These are phyloP conservation scores for Suillus ampliporus DNA, from an alignment of 768 basidiomycete genomes.

Conservation along the genomic window DNA sequence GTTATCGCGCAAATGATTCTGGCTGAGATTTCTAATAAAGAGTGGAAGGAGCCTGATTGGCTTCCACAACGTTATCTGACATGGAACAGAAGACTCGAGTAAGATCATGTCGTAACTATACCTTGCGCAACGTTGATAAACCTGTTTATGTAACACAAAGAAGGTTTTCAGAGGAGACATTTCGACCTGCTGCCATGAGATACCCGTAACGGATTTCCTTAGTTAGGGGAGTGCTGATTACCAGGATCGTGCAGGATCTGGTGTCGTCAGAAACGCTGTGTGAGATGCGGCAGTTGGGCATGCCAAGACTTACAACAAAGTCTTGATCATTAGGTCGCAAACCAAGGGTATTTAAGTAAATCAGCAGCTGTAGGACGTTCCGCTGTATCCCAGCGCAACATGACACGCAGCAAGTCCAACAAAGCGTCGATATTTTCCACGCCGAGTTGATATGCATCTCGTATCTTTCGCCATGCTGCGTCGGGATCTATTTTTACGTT, in stretches of 20 bases:
- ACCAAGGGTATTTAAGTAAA: neutral
- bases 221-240: too few species aligned
- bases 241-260: too few species aligned
- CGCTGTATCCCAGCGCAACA: neutral
- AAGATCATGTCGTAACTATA: neutral
- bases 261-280: too few species aligned
- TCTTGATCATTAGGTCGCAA: neutral
- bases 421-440: too few species aligned
- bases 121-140: neutral
- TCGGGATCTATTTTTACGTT: neutral
- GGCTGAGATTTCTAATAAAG: slow-evolving; percentile 48
- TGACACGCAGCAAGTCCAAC: too few species aligned
- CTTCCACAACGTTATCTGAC: slow-evolving; percentile 62
- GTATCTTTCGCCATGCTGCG: neutral
- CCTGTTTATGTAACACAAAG: too few species aligned
- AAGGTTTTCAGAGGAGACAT: too few species aligned
- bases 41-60: slow-evolving; percentile 65
- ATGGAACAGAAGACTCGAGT: slow-evolving; percentile 21
- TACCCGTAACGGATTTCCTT: too few species aligned
- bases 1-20: slow-evolving; percentile 62
- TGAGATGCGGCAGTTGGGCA: too few species aligned
- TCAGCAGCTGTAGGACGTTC: neutral
- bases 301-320: too few species aligned
- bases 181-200: too few species aligned
- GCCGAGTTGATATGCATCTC: too few species aligned